Base-by-base conservation (phyloP, 2,329 filamentous ascomycete genomes). In the Ophiostoma pallidulum region DNA sequence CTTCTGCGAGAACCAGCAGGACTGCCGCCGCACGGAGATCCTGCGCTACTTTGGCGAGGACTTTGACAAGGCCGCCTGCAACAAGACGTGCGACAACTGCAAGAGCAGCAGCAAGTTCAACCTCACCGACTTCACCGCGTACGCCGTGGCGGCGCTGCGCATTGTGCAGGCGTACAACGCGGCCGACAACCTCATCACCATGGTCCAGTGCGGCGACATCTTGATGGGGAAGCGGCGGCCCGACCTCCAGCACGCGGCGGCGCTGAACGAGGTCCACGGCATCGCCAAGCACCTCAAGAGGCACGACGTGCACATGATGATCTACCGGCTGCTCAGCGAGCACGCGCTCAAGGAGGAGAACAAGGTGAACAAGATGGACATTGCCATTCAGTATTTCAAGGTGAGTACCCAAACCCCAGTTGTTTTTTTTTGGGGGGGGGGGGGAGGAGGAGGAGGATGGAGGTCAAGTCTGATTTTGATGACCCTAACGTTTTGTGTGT, bases 11-110 rank as follows among this genome's bases (percentile, higher is more conserved):
- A 96, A 96, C 64, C 77, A 78, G 57, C 82, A 77, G 47, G 88
- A 95, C 57, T 98, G 92, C 62, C 82, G 92, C 53, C 77, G 92
- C 51, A 83, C 85, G 1, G 86, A 94, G 63, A 83, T 98, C 14
- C 77, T 98, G 29, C 78, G 78, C n/a, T 98, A 98, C 64, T 98
- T 98, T 69, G 89, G 84, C 49, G 94, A 98, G 64, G 72, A 73
- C 1, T 98, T 97, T 61, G 69, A 77, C 44, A 71, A 73, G 32
- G 74, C 78, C 12, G 74, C 86, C 44, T 98, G 92, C 65, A 71
- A 79, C 41, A 72, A 76, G 43, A 76, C 74, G 1, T 98, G 92
- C 64, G 94, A 98, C 68, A 97, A 95, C 61, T 98, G 92, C 71
- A 79, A 75, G 54, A 86, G 82, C 3, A 80, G 78, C 20, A 71